phyloP scores from a whole-genome alignment of 306 rosid genomes.

The Dalbergia cochinchinensis region DNA sequence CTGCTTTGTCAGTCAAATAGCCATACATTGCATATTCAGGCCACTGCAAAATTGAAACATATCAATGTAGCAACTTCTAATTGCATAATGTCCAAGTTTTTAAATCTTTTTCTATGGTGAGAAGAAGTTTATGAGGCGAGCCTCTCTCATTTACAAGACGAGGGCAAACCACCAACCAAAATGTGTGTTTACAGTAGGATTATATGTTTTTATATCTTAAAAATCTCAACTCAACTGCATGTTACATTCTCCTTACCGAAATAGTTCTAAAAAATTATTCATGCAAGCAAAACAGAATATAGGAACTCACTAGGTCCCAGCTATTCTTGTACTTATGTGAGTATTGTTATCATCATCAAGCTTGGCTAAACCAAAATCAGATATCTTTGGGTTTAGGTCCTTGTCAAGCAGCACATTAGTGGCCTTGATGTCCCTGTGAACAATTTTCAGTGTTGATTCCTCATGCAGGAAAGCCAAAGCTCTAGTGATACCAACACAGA shows the following conservation, averaged over 20 bases:
- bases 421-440: slow-evolving; percentile 71
- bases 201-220: too few relatives aligned
- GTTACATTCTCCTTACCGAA: neutral
- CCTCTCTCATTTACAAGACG: too few relatives aligned
- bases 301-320: slow-evolving; percentile 62
- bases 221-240: too few relatives aligned
- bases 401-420: slow-evolving; percentile 67
- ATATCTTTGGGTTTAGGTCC: slow-evolving; percentile 61
- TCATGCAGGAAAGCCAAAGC: slow-evolving; percentile 71
- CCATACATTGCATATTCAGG: slow-evolving; percentile 75
- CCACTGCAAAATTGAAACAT: slow-evolving; percentile 46
- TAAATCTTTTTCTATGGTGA: too few relatives aligned
- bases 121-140: too few relatives aligned
- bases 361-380: slow-evolving; percentile 69
- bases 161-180: too few relatives aligned
- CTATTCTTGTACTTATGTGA: slow-evolving; percentile 67
- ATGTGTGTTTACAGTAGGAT: too few relatives aligned
- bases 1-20: slow-evolving; percentile 77
- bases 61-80: neutral
- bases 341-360: slow-evolving; percentile 65
- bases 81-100: neutral
- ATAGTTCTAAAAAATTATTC: neutral
- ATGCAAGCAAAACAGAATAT: neutral
- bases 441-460: slow-evolving; percentile 66
- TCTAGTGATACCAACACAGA: slow-evolving; percentile 62